Evolutionary conservation across 2,329 filamentous ascomycete genomes (phyloP), one percentile per base, ranked within the genome.

Genomic region (Alternaria triticina): DNA sequence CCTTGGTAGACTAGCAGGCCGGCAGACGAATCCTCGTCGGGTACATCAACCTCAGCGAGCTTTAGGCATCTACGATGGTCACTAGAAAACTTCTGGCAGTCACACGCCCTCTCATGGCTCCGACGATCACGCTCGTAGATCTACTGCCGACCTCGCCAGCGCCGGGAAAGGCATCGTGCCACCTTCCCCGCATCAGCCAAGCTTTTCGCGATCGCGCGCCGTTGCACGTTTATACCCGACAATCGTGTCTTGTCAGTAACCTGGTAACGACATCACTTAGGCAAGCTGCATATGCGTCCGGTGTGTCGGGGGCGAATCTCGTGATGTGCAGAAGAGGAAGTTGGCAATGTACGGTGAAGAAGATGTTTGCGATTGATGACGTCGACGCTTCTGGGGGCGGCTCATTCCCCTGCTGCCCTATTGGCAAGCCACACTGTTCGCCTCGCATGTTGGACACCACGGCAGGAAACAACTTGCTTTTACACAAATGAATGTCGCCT

Each of bases 141-240:
- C 55, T 47, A 25, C 40, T 15, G 15, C 59, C 55, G 55, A 59
- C 44, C 20, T 36, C 33, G 27, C 44, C 54, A 12, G 40, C 54
- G 43, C 60, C 54, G 33, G 49, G 54, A 59, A 22, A 36, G 33
- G 33, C 36, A 54, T 59, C 50, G 56, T 54, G 50, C 56, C 12
- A n/a, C 33, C n/a, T 52, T 50, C 59, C 59, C 59, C 49, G 56
- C 56, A 40, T 23, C 28, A 13, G 44, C 55, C 55, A 62, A 59
- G 59, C 55, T 62, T 62, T 40, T 49, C 33, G 20, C 28, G 33
- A 55, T 59, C 56, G 49, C 50, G 33, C 56, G 56, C 60, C 60
- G 56, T 62, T 46, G 50, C 50, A 45, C 60, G 56, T 54, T 58
- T 59, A 40, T 55, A 50, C 50, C 56, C 60, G 50, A 33, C 33